These are phyloP conservation scores for Trichoderma orchidacearum DNA, from an alignment of 495 filamentous ascomycete species.

Conservation along the genomic window DNA sequence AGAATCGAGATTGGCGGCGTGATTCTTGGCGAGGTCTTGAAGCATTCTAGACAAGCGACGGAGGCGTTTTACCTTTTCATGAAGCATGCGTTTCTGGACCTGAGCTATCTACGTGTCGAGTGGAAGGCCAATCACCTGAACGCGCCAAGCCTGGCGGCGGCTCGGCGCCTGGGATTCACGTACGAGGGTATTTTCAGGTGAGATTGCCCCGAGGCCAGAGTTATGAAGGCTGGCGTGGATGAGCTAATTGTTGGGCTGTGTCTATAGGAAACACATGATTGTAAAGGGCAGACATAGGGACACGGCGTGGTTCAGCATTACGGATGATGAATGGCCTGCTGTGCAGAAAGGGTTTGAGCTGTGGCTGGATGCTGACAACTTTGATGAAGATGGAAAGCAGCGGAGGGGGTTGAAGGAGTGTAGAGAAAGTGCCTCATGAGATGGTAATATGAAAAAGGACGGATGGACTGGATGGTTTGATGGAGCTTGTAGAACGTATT, in stretches of 20 bases:
- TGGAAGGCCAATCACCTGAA: constrained; percentile 40
- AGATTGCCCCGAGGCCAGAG: too few relatives aligned
- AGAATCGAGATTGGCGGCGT: constrained; percentile 32
- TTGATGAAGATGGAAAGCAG: constrained; percentile 28
- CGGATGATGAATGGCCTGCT: constrained; percentile 29
- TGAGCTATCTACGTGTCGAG: constrained; percentile 35
- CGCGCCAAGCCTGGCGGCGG: constrained; percentile 25
- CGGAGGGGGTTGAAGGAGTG: constrained; percentile 18
- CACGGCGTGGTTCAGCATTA: constrained; percentile 33
- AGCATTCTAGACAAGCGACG: constrained; percentile 29
- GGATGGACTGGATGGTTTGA: too few relatives aligned
- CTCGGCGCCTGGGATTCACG: constrained; percentile 30
- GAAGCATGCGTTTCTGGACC: constrained; percentile 22
- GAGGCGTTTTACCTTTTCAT: constrained; percentile 30
- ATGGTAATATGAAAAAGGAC: too few relatives aligned
- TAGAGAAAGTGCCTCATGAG: background rate
- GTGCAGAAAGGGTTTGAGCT: constrained; percentile 18
- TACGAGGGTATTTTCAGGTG: constrained; percentile 36
- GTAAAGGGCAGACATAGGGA: constrained; percentile 35
- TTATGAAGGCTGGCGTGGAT: background rate
- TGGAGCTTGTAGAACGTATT: too few relatives aligned
- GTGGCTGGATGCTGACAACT: constrained; percentile 30
- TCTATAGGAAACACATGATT: constrained; percentile 18
- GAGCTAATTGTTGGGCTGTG: background rate
- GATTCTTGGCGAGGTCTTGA: constrained; percentile 21